Evolutionary conservation across 2,329 filamentous ascomycete genomes (phyloP), one percentile per base, ranked within the genome.

Genomic region (Colletotrichum echinochloae): DNA sequence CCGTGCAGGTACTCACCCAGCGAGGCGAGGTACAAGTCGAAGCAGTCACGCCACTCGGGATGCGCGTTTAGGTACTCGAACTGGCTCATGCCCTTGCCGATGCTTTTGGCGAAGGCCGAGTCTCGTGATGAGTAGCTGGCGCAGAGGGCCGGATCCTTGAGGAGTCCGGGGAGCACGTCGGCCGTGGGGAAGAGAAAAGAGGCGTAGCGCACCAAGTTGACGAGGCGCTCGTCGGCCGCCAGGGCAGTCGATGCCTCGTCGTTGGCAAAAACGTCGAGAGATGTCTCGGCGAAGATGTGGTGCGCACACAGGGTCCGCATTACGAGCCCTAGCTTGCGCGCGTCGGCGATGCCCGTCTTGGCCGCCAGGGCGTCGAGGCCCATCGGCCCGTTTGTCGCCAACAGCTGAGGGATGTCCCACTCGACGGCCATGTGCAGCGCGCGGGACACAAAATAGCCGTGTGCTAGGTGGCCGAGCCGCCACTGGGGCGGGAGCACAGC

Each of bases 351-450:
- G 28, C 67, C 67, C 41, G 63, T 61, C 67, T 61, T 37, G 18
- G 56, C 18, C n/a, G 67, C 41, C 35, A 70, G 67, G 41, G 49
- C 64, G 14, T 57, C 56, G 23, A 66, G 49, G 7, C 12, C 2
- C 56, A 61, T 66, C 18, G 63, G 63, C 6, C 67, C 63, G 18
- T 56, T 66, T 35, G 44, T 33, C n/a, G 26, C 56, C 26, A 70
- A 28, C n/a, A 70, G 28, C 28, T 57, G 33, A 5, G 67, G 63
- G n/a, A 70, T 52, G 26, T 66, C 41, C 67, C 63, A 66, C 41
- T 70, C 67, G 18, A 66, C 67, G 6, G 41, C 67, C 63, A 70
- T 66, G 28, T 70, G 67, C n/a, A 66, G 67, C 28, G 63, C 63
- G 41, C 63, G 67, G 14, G 67, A 57, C 28, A 66, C 56, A 26